Conservation (phyloP, 768 basidiomycete species). For the Suillus paluster region DNA sequence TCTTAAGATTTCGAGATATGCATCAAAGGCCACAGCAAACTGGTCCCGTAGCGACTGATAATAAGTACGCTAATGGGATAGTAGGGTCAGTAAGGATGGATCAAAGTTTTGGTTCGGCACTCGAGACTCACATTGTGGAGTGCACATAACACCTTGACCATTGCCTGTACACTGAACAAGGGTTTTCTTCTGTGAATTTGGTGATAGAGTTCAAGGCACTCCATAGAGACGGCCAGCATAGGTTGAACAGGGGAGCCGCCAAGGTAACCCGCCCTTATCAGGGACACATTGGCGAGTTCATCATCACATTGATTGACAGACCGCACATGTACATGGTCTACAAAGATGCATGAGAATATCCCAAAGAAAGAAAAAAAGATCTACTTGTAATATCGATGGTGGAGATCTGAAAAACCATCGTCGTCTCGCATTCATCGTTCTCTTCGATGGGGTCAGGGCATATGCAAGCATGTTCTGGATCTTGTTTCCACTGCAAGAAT, state of each 20-base stretch:
- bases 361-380: too few species aligned
- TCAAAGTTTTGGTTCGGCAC: slow-evolving; percentile 29
- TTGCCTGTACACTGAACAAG: slow-evolving; percentile 31
- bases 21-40: slow-evolving; percentile 39
- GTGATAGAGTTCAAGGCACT: neutral
- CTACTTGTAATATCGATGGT: too few species aligned
- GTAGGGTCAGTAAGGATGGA: slow-evolving; percentile 8
- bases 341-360: too few species aligned
- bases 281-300: neutral
- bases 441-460: too few species aligned
- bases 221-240: slow-evolving; percentile 26
- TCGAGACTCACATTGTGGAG: slow-evolving; percentile 17
- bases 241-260: slow-evolving; percentile 7
- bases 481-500: too few species aligned
- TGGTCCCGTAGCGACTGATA: neutral
- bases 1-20: slow-evolving; percentile 35
- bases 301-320: too few species aligned
- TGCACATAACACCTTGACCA: slow-evolving; percentile 31
- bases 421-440: too few species aligned
- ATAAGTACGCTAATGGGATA: slow-evolving; percentile 15
- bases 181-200: slow-evolving; percentile 18
- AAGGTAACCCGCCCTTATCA: neutral
- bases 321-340: too few species aligned
- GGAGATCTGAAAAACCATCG: too few species aligned
- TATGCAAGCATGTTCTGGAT: too few species aligned